Evolutionary conservation across 225 moss, liverwort and hornwort species (phyloP).

Genomic region (Bryum argenteum): DNA sequence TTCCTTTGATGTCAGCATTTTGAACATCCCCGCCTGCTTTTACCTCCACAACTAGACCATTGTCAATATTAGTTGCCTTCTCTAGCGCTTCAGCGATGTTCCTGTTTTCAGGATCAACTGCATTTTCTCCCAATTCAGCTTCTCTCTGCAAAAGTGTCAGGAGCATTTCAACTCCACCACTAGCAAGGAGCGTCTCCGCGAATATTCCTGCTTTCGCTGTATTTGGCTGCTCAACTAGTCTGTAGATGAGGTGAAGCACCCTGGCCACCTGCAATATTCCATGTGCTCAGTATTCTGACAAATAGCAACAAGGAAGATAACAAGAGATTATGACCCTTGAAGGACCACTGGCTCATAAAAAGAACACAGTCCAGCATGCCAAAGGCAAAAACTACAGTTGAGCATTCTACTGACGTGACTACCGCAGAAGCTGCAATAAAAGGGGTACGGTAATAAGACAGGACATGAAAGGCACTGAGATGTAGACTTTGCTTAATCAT

Average conservation of each 20-base stretch:
- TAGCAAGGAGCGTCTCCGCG: slow-evolving; percentile 89
- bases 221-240: slow-evolving; percentile 97
- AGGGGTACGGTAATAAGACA: slow-evolving; percentile 2
- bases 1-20: slow-evolving; percentile 46
- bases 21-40: slow-evolving; percentile 35
- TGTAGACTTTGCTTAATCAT: slow-evolving; percentile 5
- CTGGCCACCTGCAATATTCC: slow-evolving; percentile 79
- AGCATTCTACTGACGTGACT: slow-evolving; percentile 7
- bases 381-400: slow-evolving; percentile 14
- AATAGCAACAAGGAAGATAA: not conserved
- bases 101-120: slow-evolving; percentile 34
- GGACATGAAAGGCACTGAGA: slow-evolving; percentile 15
- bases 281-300: slow-evolving; percentile 18
- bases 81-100: slow-evolving; percentile 35
- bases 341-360: slow-evolving; percentile 9
- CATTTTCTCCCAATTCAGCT: slow-evolving; percentile 70
- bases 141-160: slow-evolving; percentile 86
- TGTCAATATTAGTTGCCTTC: slow-evolving; percentile 35
- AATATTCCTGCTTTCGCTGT: slow-evolving; percentile 82
- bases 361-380: slow-evolving; percentile 17
- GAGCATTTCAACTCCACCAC: slow-evolving; percentile 98
- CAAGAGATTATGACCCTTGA: not conserved
- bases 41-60: slow-evolving; percentile 32
- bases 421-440: slow-evolving; percentile 18
- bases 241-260: slow-evolving; percentile 92